phyloP scores from a whole-genome alignment of 2,329 filamentous ascomycete genomes.

The Hypocreales sp. region DNA sequence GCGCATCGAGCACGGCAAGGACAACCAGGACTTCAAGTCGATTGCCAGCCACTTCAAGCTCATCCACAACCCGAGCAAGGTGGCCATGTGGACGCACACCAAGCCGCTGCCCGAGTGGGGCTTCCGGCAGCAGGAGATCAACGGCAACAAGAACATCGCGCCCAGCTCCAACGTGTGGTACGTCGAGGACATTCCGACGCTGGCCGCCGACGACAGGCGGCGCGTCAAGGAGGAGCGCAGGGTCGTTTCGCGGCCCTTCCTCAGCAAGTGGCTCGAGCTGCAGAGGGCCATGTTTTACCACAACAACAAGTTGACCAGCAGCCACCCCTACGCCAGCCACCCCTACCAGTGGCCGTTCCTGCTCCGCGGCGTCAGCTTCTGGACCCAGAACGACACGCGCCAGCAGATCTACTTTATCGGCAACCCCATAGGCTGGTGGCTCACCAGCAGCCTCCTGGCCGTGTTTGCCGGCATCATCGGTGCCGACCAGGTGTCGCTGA shows the following conservation, averaged over 20 bases:
- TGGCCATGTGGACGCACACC: constrained; percentile 98
- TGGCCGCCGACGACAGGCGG: constrained; percentile 56
- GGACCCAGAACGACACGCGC: constrained; percentile 89
- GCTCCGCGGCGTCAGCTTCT: constrained; percentile 94
- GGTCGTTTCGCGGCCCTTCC: constrained; percentile 73
- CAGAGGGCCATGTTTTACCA: constrained; percentile 99
- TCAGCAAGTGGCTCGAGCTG: constrained; percentile 89
- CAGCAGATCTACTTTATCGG: constrained; percentile 98
- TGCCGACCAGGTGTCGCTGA: constrained; percentile 84
- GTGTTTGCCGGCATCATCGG: constrained; percentile 86
- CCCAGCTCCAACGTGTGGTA: constrained; percentile 91
- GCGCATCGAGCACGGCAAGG: constrained; percentile 74
- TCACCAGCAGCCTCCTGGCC: constrained; percentile 79
- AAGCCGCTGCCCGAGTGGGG: constrained; percentile 95
- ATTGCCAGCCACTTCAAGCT: constrained; percentile 91
- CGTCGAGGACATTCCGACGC: constrained; percentile 76
- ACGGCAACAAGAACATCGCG: constrained; percentile 90
- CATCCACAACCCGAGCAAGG: constrained; percentile 84
- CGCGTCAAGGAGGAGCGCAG: constrained; percentile 61
- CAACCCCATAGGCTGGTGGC: constrained; percentile 95
- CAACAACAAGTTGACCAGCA: constrained; percentile 95
- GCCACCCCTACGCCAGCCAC: constrained; percentile 87
- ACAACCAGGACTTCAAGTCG: constrained; percentile 71
- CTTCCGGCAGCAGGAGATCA: constrained; percentile 96
- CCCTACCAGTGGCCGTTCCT: constrained; percentile 98